These are phyloP conservation scores for Phytophthora aleatoria DNA, from an alignment of 352 stramenopile species.

Conservation along the genomic window DNA sequence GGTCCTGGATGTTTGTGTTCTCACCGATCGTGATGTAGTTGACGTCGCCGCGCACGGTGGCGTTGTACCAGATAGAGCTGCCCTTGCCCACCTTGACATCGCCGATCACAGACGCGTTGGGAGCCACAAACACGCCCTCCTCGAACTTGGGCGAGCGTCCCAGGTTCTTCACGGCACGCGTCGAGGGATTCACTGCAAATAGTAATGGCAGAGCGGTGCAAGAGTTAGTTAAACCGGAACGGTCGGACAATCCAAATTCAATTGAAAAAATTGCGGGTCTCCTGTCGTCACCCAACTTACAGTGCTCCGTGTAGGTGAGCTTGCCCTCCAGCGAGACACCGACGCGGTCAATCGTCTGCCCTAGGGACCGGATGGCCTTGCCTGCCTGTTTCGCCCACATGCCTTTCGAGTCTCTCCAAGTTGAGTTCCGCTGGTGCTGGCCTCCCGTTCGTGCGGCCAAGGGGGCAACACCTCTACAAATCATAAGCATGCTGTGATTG, in stretches of 20 bases:
- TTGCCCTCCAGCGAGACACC: conserved; percentile 81
- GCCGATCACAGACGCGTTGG: conserved; percentile 92
- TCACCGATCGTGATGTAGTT: conserved; percentile 94
- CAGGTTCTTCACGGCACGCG: conserved; percentile 73
- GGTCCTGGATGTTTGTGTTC: conserved; percentile 93
- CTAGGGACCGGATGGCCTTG: conserved; percentile 85
- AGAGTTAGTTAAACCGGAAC: conserved; percentile 8
- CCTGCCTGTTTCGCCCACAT: conserved; percentile 77
- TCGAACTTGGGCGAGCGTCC: conserved; percentile 66
- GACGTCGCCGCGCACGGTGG: conserved; percentile 91
- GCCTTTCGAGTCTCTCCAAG: conserved; percentile 33
- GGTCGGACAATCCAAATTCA: background rate
- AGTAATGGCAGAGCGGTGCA: background rate
- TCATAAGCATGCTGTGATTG: conserved; percentile 18
- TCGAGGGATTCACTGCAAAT: conserved; percentile 80
- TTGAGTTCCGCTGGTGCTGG: conserved; percentile 46
- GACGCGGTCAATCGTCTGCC: conserved; percentile 86
- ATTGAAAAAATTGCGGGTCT: background rate
- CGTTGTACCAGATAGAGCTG: conserved; percentile 94
- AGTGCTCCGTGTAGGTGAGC: conserved; percentile 87
- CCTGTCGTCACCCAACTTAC: conserved; percentile 49
- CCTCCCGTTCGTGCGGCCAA: conserved; percentile 36
- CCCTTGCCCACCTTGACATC: conserved; percentile 92
- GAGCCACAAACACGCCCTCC: conserved; percentile 84
- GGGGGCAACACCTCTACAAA: conserved; percentile 20